Conservation (phyloP, 768 basidiomycete species). For the Lactifluus subvellereus region DNA sequence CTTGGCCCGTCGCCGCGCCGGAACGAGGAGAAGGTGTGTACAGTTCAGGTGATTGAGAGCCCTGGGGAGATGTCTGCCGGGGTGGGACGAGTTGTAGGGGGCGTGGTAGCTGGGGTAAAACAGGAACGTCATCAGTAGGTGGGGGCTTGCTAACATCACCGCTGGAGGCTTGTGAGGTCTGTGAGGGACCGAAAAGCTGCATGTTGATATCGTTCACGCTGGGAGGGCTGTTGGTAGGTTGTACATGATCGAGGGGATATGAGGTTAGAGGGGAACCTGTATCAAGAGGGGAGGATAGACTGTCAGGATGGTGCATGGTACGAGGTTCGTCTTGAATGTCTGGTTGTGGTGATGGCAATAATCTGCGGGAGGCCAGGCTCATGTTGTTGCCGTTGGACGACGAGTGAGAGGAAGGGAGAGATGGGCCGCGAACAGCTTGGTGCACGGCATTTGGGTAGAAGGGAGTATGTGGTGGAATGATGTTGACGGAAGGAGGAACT, state of each 20-base stretch:
- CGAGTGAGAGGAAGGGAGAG: not conserved
- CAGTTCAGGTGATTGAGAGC: slow-evolving; percentile 2
- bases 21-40: slow-evolving; percentile 6
- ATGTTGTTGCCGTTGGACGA: not conserved
- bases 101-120: not conserved
- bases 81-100: slow-evolving; percentile 2
- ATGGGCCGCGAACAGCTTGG: slow-evolving; percentile 11
- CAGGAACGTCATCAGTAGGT: slow-evolving; percentile 1
- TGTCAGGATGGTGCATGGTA: not conserved
- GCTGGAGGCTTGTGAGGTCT: slow-evolving; percentile 22
- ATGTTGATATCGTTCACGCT: slow-evolving; percentile 13
- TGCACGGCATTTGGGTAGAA: slow-evolving; percentile 17
- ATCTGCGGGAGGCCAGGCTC: not conserved
- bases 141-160: slow-evolving; percentile 1
- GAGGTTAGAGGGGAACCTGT: not conserved
- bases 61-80: slow-evolving; percentile 1
- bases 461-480: slow-evolving; percentile 2
- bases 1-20: not conserved
- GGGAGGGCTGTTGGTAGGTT: slow-evolving; percentile 1
- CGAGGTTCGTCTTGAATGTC: slow-evolving; percentile 11
- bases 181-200: slow-evolving; percentile 13
- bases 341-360: not conserved
- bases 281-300: not conserved
- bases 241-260: slow-evolving; percentile 10
- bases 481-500: not conserved